phyloP scores from a whole-genome alignment of 768 basidiomycete genomes.

The Serendipita sp. region DNA sequence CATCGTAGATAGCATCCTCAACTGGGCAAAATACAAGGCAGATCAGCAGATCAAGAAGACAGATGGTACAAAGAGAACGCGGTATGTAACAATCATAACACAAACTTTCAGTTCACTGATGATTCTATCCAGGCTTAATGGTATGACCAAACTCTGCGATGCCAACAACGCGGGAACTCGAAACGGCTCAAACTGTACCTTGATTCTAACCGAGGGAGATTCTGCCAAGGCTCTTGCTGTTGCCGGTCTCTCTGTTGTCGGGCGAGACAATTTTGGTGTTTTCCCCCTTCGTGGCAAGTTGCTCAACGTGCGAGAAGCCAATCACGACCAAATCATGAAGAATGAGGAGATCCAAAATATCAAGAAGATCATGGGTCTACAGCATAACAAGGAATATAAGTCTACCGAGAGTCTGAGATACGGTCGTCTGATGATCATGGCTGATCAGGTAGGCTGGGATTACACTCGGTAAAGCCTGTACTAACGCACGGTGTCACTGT shows the following conservation, averaged over 20 bases:
- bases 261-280: constrained; percentile 92
- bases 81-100: constrained; percentile 29
- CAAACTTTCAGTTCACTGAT: background rate
- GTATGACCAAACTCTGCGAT: constrained; percentile 85
- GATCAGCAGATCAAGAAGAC: constrained; percentile 94
- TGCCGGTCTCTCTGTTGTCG: constrained; percentile 86
- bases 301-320: constrained; percentile 93
- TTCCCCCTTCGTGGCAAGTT: constrained; percentile 96
- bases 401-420: constrained; percentile 60
- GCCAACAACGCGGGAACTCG: constrained; percentile 93
- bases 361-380: constrained; percentile 95
- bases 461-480: background rate
- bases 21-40: constrained; percentile 95
- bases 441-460: constrained; percentile 66
- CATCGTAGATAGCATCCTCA: constrained; percentile 81
- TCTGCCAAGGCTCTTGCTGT: constrained; percentile 95
- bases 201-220: constrained; percentile 97
- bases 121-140: constrained; percentile 47
- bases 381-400: constrained; percentile 82
- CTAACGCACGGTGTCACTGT: constrained; percentile 6
- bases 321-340: constrained; percentile 92
- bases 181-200: constrained; percentile 66
- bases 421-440: constrained; percentile 97
- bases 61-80: constrained; percentile 76
- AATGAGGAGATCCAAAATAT: constrained; percentile 95